Conservation (phyloP, 129 eudicot genomes). For the Chrysanthemum makinoi region DNA sequence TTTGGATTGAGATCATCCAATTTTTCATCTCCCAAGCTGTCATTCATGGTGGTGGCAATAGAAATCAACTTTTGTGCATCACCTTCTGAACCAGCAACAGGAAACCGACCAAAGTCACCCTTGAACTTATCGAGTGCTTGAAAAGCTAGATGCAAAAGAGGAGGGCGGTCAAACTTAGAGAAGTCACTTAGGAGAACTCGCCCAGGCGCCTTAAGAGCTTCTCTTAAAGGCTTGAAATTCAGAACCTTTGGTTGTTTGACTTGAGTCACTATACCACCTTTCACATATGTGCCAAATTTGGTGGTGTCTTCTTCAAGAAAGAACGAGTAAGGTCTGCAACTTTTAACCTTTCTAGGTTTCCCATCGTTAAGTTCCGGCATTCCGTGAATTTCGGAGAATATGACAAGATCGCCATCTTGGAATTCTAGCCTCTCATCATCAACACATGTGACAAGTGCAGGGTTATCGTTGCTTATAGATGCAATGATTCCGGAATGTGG, state of each 20-base stretch:
- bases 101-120: slow-evolving; percentile 57
- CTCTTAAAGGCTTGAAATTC: slow-evolving; percentile 75
- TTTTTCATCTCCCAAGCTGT: slow-evolving; percentile 50
- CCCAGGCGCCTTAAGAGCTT: slow-evolving; percentile 76
- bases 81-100: slow-evolving; percentile 77
- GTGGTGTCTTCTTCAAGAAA: slow-evolving; percentile 83
- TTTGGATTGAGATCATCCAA: slow-evolving; percentile 69
- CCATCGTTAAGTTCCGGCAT: slow-evolving; percentile 40
- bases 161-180: slow-evolving; percentile 90
- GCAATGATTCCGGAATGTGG: slow-evolving; percentile 91
- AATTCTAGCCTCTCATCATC: slow-evolving; percentile 94
- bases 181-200: slow-evolving; percentile 80
- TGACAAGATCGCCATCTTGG: slow-evolving; percentile 89
- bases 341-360: slow-evolving; percentile 73
- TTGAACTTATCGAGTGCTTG: slow-evolving; percentile 77
- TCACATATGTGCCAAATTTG: slow-evolving; percentile 61
- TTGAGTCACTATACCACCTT: slow-evolving; percentile 95
- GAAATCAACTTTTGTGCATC: slow-evolving; percentile 75
- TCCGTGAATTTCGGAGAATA: slow-evolving; percentile 80
- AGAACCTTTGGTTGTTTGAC: slow-evolving; percentile 80
- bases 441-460: slow-evolving; percentile 82
- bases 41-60: slow-evolving; percentile 53
- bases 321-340: slow-evolving; percentile 77
- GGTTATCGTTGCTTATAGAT: slow-evolving; percentile 79
- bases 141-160: slow-evolving; percentile 86